Conservation (phyloP, 495 filamentous ascomycete genomes). For the Xylaria sp. region DNA sequence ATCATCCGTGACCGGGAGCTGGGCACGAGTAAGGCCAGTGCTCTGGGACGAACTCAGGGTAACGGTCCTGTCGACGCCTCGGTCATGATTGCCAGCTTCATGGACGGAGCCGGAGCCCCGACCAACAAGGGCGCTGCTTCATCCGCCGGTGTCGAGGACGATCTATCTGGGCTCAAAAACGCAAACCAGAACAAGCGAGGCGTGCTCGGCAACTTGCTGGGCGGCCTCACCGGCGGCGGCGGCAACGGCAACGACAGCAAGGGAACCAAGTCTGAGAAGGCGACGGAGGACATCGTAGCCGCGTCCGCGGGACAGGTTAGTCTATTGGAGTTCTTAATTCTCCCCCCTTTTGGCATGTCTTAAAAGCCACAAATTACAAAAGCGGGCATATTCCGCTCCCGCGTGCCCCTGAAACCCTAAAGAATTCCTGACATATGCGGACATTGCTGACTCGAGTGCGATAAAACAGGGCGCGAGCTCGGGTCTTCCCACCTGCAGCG, state of each 20-base stretch:
- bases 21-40: slow-evolving; percentile 50
- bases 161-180: slow-evolving; percentile 31
- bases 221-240: slow-evolving; percentile 31
- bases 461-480: slow-evolving; percentile 38
- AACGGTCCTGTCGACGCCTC: slow-evolving; percentile 61
- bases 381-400: background rate
- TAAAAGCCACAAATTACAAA: background rate
- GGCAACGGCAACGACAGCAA: slow-evolving; percentile 22
- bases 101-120: slow-evolving; percentile 43
- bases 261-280: slow-evolving; percentile 47
- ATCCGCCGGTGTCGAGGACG: slow-evolving; percentile 45
- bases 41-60: slow-evolving; percentile 64
- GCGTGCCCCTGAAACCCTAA: background rate
- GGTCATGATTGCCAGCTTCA: slow-evolving; percentile 53
- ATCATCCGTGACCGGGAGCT: slow-evolving; percentile 62
- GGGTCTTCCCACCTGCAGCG: slow-evolving; percentile 60
- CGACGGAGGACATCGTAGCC: slow-evolving; percentile 52
- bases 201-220: slow-evolving; percentile 27
- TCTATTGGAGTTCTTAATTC: background rate
- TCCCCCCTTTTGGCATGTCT: background rate
- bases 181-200: slow-evolving; percentile 27
- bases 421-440: background rate
- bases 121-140: slow-evolving; percentile 44
- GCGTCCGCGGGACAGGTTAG: slow-evolving; percentile 44
- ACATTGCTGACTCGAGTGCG: slow-evolving; percentile 3